Evolutionary conservation across 139 green algal species (phyloP).

Genomic region (Asterochloris erici): DNA sequence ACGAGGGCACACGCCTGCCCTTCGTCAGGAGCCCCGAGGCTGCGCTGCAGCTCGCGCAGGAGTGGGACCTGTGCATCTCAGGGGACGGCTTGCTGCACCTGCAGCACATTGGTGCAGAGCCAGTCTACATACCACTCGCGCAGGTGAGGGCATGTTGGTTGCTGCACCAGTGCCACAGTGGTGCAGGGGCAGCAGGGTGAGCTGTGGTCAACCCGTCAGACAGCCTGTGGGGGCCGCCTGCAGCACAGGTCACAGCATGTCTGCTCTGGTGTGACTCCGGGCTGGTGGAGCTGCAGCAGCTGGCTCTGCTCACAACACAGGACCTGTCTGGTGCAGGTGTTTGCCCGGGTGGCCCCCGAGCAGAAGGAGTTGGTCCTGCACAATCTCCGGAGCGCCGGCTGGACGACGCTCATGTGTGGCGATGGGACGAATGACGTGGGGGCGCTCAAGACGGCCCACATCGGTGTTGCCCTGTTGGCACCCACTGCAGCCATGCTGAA

Average conservation of each 20-base stretch:
- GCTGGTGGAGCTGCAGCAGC: no score
- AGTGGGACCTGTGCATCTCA: constrained; percentile 87
- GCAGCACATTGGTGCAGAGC: constrained; percentile 38
- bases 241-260: no score
- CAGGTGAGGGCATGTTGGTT: constrained; percentile 23
- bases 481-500: constrained; percentile 14
- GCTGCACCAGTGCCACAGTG: no score
- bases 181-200: no score
- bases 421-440: constrained; percentile 99
- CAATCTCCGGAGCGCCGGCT: constrained; percentile 66
- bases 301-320: no score
- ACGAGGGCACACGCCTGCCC: constrained; percentile 48
- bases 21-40: constrained; percentile 40
- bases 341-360: constrained; percentile 84
- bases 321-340: constrained; percentile 63
- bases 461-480: constrained; percentile 83
- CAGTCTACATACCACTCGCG: constrained; percentile 60
- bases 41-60: constrained; percentile 61
- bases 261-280: no score
- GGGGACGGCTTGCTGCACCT: constrained; percentile 80
- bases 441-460: constrained; percentile 77
- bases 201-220: no score
- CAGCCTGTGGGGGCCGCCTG: no score
- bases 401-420: constrained; percentile 91
- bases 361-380: constrained; percentile 97